Evolutionary conservation across 345 rosid genomes (phyloP).

Genomic region (Ricinus communis): DNA sequence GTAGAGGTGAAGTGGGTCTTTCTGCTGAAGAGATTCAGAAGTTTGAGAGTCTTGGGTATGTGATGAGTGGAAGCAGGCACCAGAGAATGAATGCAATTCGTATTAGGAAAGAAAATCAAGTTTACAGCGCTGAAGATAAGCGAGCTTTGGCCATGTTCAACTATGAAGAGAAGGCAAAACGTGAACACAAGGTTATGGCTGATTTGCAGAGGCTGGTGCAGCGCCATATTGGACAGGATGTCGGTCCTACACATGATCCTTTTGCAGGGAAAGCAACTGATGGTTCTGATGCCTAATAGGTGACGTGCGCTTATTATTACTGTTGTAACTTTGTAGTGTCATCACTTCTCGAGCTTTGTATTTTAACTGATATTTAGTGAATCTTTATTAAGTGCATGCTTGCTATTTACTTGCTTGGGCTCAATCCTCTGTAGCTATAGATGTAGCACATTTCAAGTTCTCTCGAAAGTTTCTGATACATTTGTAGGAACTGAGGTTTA

Average conservation of each 20-base stretch:
- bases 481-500: too few species aligned
- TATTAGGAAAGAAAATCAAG: conserved; percentile 99
- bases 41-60: conserved; percentile 91
- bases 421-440: too few species aligned
- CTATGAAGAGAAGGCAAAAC: conserved; percentile 96
- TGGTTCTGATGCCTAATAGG: conserved; percentile 67
- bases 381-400: background rate
- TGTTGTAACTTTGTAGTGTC: background rate
- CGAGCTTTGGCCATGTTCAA: conserved; percentile 95
- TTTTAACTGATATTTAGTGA: too few species aligned
- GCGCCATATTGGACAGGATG: conserved; percentile 93
- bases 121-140: conserved; percentile 98
- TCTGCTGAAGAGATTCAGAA: conserved; percentile 93
- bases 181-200: conserved; percentile 97
- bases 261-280: conserved; percentile 67
- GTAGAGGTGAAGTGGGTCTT: conserved; percentile 99
- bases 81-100: conserved; percentile 99
- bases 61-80: conserved; percentile 99
- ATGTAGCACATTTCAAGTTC: too few species aligned
- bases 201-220: conserved; percentile 91
- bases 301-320: conserved; percentile 32
- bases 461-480: too few species aligned
- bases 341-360: background rate
- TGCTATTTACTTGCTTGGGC: background rate
- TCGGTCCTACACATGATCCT: conserved; percentile 91